Percentiles rank a stretch among this genome's conserved stretches.
phyloP scores from a whole-genome alignment of 768 basidiomycete genomes.

The Lentinula raphanica region DNA sequence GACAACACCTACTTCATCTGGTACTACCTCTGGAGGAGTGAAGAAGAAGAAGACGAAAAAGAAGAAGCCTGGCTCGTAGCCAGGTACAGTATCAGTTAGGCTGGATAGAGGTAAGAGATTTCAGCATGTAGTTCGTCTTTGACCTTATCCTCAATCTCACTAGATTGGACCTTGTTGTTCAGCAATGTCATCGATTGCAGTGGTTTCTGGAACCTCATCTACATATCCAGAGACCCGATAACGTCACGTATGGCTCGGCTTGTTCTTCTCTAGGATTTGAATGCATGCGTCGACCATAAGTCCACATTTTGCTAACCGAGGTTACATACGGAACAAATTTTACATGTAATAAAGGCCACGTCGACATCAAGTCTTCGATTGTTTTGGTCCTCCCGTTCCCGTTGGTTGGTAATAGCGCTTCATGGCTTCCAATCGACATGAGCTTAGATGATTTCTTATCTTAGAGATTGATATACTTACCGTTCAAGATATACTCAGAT shows the following conservation, averaged over 20 bases:
- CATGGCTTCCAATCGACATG: background rate
- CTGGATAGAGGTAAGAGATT: background rate
- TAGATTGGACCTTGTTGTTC: no score
- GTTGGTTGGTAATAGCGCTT: background rate
- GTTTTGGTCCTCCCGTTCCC: background rate
- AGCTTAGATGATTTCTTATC: background rate
- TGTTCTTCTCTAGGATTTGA: background rate
- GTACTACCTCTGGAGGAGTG: slow-evolving; percentile 43
- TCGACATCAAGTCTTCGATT: background rate
- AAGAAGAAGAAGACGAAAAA: slow-evolving; percentile 86
- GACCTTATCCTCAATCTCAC: background rate
- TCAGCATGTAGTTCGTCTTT: background rate
- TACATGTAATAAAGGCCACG: no score
- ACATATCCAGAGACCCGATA: background rate
- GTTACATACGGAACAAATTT: no score
- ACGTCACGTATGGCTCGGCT: background rate
- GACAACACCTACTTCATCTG: slow-evolving; percentile 10
- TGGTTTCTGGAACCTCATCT: background rate
- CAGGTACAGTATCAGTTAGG: background rate
- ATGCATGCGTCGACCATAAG: no score
- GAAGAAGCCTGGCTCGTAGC: slow-evolving; percentile 34
- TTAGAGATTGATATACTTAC: background rate
- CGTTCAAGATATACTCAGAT: background rate
- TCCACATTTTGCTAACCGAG: no score
- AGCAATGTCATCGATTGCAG: background rate